Evolutionary conservation across 306 rosid species (phyloP).

Genomic region (Quercus cerris): DNA sequence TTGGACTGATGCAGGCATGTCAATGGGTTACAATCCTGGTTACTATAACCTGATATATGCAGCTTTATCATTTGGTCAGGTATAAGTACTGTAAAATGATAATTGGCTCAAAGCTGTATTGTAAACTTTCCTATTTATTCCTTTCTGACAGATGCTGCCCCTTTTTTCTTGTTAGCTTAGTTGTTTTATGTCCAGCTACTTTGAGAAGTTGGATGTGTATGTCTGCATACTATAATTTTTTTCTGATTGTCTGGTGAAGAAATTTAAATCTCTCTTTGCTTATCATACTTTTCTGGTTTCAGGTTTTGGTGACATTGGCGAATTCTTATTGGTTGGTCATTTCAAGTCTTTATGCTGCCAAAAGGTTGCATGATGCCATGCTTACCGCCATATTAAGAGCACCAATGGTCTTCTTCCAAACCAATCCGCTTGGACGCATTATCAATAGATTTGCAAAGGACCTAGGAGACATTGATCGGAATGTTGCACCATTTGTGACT

Average conservation of each 20-base stretch:
- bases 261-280: neutral
- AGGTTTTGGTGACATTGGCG: conserved; percentile 69
- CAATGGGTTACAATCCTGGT: conserved; percentile 43
- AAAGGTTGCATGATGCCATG: conserved; percentile 85
- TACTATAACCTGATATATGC: conserved; percentile 69
- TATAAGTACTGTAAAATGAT: conserved; percentile 18
- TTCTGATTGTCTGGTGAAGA: neutral
- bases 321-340: conserved; percentile 82
- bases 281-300: conserved; percentile 21
- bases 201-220: neutral
- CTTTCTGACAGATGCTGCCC: neutral
- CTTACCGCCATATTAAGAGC: conserved; percentile 79
- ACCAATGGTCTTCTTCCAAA: conserved; percentile 90
- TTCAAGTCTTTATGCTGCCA: conserved; percentile 86
- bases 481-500: conserved; percentile 66
- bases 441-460: conserved; percentile 93
- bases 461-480: conserved; percentile 91
- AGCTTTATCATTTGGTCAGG: conserved; percentile 76
- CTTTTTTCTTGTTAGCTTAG: neutral
- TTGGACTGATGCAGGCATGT: conserved; percentile 67
- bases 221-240: neutral
- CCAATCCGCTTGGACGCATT: conserved; percentile 89
- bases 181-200: neutral
- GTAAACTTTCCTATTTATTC: conserved; percentile 1
- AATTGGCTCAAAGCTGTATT: neutral